phyloP scores from a whole-genome alignment of 345 rosid genomes.

The Rubroshorea leprosula region DNA sequence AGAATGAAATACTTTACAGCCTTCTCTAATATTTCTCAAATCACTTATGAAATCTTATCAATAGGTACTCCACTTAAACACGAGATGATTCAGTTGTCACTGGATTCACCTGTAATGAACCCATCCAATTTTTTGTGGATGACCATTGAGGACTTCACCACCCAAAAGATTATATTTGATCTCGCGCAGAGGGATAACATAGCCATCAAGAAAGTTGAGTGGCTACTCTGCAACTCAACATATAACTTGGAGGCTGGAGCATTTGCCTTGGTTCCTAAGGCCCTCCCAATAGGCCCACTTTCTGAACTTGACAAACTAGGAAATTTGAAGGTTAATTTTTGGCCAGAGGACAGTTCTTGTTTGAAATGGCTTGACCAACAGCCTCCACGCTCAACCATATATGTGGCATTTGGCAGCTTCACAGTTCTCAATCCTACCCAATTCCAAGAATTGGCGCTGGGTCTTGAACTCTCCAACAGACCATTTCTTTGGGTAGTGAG shows the following conservation, averaged over 20 bases:
- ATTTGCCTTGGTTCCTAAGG: not conserved
- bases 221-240: conserved; percentile 1
- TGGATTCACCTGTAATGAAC: not conserved
- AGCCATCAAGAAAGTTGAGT: not conserved
- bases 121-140: not conserved
- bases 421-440: not conserved
- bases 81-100: not conserved
- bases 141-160: not conserved
- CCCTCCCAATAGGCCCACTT: not conserved
- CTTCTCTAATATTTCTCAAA: too few species aligned
- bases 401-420: conserved; percentile 13
- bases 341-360: conserved; percentile 2
- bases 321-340: not conserved
- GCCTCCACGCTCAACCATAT: not conserved
- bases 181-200: not conserved
- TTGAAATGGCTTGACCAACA: conserved; percentile 11
- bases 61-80: not conserved
- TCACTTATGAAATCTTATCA: not conserved
- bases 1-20: not conserved
- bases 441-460: not conserved
- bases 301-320: not conserved
- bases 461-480: not conserved
- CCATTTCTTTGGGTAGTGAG: conserved; percentile 13
- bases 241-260: not conserved
- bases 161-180: not conserved